Percentiles rank a stretch among this genome's conserved stretches.
Evolutionary conservation across 148 eudicot genomes (phyloP).

Genomic region (Dianthus caryophyllus): DNA sequence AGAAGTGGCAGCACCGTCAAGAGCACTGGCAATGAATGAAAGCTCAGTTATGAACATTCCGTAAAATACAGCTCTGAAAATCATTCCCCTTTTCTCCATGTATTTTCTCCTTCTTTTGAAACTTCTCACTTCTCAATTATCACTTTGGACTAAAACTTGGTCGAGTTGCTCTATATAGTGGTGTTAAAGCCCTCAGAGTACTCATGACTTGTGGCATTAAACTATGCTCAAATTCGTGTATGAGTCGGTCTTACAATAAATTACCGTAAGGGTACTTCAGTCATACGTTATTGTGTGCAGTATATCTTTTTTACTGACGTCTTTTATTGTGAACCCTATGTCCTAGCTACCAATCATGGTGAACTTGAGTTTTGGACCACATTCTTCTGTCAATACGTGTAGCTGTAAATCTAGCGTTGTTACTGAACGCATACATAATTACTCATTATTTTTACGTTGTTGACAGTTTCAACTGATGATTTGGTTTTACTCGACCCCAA

Average conservation of each 20-base stretch:
- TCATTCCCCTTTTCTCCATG: conserved; percentile 24
- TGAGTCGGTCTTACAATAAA: too few relatives aligned
- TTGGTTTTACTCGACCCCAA: background rate
- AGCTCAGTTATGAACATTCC: conserved; percentile 22
- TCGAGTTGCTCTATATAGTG: conserved; percentile 13
- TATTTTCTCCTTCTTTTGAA: background rate
- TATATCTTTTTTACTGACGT: conserved; percentile 8
- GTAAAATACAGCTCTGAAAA: conserved; percentile 8
- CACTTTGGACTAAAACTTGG: conserved; percentile 4
- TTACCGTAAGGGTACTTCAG: too few relatives aligned
- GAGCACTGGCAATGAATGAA: conserved; percentile 17
- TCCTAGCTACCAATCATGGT: conserved; percentile 1
- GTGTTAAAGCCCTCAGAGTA: conserved; percentile 10
- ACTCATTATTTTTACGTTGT: background rate
- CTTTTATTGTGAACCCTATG: background rate
- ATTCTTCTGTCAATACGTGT: conserved; percentile 12
- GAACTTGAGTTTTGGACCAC: conserved; percentile 19
- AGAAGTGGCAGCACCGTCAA: conserved; percentile 23
- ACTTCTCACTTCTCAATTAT: conserved; percentile 4
- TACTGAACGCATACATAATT: background rate
- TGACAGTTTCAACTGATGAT: background rate
- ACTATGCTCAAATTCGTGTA: too few relatives aligned
- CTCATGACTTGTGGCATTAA: too few relatives aligned
- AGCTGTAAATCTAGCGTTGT: background rate
- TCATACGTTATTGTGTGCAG: background rate